A percentile compares a stretch with the other conserved stretches of the same genome.
phyloP scores from a whole-genome alignment of 768 basidiomycete genomes.

The Kwoniella europaea region DNA sequence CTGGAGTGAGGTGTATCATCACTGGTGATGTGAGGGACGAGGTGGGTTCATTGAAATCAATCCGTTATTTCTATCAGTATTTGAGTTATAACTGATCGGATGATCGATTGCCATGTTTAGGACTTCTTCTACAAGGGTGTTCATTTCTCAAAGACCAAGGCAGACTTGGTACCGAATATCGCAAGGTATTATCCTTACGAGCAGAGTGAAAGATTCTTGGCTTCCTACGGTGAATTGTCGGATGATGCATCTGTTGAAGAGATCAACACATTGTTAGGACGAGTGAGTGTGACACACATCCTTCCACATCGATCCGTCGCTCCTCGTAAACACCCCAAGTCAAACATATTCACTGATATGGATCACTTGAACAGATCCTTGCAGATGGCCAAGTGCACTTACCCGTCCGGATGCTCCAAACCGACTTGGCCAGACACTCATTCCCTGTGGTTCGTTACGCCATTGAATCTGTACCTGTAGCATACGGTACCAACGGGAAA shows the following conservation, averaged over 20 bases:
- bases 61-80: too few species aligned
- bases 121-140: constrained; percentile 72
- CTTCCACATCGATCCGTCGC: too few species aligned
- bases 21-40: constrained; percentile 75
- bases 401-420: constrained; percentile 68
- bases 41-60: constrained; percentile 60
- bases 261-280: constrained; percentile 64
- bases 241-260: constrained; percentile 62
- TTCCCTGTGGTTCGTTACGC: constrained; percentile 73
- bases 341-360: not conserved
- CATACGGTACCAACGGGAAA: constrained; percentile 65
- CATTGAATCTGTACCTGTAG: constrained; percentile 73
- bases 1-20: constrained; percentile 68
- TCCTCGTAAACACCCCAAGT: too few species aligned
- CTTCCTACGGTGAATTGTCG: constrained; percentile 60
- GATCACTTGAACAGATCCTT: constrained; percentile 26
- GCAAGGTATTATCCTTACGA: constrained; percentile 67
- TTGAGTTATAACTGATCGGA: not conserved
- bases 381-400: constrained; percentile 64
- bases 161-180: constrained; percentile 67
- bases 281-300: constrained; percentile 57
- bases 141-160: constrained; percentile 64
- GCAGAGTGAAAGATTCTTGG: constrained; percentile 62
- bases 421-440: constrained; percentile 65
- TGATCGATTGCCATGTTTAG: not conserved